phyloP scores from a whole-genome alignment of 1,139 yeast species.

The Debaryomyces singareniensis region DNA sequence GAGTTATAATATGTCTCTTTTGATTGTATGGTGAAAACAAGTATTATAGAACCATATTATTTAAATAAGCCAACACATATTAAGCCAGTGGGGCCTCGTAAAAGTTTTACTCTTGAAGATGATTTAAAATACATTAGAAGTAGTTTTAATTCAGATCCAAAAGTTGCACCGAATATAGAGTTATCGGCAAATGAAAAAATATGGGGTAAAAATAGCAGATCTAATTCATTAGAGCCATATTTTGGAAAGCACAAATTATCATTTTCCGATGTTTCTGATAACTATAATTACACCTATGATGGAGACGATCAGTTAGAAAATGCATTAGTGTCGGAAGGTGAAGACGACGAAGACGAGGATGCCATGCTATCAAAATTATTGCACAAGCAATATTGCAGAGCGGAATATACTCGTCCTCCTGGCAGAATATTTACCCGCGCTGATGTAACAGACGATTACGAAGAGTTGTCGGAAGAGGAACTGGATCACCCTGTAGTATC shows the following conservation, averaged over 20 bases:
- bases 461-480: not conserved
- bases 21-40: not conserved
- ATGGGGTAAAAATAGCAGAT: not conserved
- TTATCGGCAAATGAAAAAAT: not conserved
- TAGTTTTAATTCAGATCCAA: not conserved
- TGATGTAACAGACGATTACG: not conserved
- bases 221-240: conserved; percentile 1
- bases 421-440: not conserved
- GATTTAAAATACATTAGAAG: not conserved
- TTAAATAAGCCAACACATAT: not conserved
- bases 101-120: not conserved
- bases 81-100: not conserved
- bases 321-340: not conserved
- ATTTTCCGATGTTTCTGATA: not conserved
- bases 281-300: conserved; percentile 1
- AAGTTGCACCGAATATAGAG: not conserved
- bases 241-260: not conserved
- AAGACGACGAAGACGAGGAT: not conserved
- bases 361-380: not conserved
- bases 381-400: not conserved
- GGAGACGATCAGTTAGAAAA: not conserved
- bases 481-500: not conserved
- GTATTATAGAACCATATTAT: conserved; percentile 1
- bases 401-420: conserved; percentile 1
- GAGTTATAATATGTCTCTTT: too few relatives aligned